Evolutionary conservation across 108 stramenopile genomes (phyloP).

Genomic region (Cyclotella choctawhatcheeana): DNA sequence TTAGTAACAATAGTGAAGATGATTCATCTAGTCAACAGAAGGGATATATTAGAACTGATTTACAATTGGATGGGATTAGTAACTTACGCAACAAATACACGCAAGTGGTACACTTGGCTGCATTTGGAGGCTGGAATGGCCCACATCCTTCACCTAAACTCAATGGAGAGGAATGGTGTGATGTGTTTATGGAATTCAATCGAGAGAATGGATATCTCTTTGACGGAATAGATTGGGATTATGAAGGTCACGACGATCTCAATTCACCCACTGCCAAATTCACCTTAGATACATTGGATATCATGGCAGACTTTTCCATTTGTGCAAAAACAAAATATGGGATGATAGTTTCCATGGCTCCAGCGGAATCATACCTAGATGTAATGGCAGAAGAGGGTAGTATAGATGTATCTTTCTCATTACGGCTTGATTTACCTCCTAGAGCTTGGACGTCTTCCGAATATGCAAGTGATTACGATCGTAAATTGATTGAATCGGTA

Average conservation of each 20-base stretch:
- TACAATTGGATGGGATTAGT: conserved; percentile 53
- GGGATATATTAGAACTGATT: conserved; percentile 27
- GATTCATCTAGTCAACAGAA: not conserved
- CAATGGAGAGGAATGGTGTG: conserved; percentile 53
- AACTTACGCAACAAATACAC: conserved; percentile 39
- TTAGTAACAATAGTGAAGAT: conserved; percentile 7
- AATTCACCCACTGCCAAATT: conserved; percentile 55
- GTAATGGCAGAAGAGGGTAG: conserved; percentile 25
- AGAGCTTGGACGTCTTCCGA: conserved; percentile 40
- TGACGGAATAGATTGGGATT: conserved; percentile 89
- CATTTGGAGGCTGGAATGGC: conserved; percentile 88
- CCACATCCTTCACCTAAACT: conserved; percentile 56
- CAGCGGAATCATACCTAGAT: conserved; percentile 88
- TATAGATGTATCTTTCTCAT: conserved; percentile 33
- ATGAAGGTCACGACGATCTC: conserved; percentile 79
- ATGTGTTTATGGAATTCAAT: conserved; percentile 49
- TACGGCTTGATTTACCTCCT: conserved; percentile 31
- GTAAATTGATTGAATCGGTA: conserved; percentile 14
- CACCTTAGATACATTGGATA: conserved; percentile 58
- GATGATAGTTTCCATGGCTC: conserved; percentile 80
- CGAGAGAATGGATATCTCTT: conserved; percentile 51
- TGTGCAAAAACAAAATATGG: conserved; percentile 52
- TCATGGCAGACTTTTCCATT: conserved; percentile 61
- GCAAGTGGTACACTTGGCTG: conserved; percentile 63
- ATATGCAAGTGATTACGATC: conserved; percentile 43